Base-by-base conservation (phyloP, 345 rosid genomes). In the Brassica carinata region DNA sequence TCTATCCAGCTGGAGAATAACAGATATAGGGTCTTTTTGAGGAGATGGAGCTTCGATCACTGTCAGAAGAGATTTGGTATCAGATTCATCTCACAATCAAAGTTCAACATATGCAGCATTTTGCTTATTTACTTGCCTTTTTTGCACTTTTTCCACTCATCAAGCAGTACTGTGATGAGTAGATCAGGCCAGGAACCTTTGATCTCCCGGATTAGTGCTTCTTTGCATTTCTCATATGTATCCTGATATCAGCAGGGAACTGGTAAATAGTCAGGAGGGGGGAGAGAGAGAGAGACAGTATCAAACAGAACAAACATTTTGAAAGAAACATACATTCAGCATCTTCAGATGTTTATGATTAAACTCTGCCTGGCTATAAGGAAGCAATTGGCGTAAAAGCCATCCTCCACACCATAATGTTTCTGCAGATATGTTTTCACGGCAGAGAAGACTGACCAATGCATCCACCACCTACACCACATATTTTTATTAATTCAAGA, bases 131-230 rank as follows among this genome's bases (percentile, higher is more conserved):
- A 83, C 67, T 73, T 88, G 87, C 99, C 99, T 90, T 87, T 87
- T 87, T 94, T 96, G 89, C 99, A 96, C 82, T 88, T 90, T 80
- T 87, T 91, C 99, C 99, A 96, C 86, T 94, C 98, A 87, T 91
- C 90, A 85, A 84, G 77, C 30, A 96, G 81, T 66, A 92, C 91
- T 1, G 83, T 83, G 77, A 90, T 65, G 76, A 96, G 88, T 69
- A 89, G 84, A 88, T 96, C 99, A n/a, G 86, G 78, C 99, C 99
- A 96, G 76, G 66, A 73, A 76, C 99, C 97, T 86, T 84, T 89
- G 33, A 79, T 84, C 87, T 94, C 97, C 87, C 64, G 81, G 38
- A 77, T 57, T 84, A 96, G 84, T 61, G 86, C 84, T 74, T 34
- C 74, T 31, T 64, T 79, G 72, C 92, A 89, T 29, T 87, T 87